phyloP scores from a whole-genome alignment of 2,329 filamentous ascomycete species.

The Chaetomium olivaceum region DNA sequence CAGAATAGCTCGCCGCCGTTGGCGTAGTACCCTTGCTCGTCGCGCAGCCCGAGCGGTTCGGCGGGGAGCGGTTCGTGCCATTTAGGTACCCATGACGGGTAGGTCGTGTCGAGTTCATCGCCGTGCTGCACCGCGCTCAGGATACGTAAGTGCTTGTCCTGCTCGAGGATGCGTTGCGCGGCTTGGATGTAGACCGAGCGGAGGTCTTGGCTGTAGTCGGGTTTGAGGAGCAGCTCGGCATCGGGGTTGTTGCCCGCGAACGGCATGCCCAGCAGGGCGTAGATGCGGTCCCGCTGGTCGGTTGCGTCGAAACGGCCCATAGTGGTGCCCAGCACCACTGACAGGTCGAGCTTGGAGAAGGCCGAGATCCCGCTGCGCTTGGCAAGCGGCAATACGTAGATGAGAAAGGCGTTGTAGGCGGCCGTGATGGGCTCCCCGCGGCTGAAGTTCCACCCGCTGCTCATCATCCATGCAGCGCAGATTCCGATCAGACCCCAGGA shows the following conservation, averaged over 20 bases:
- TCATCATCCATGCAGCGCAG: slow-evolving; percentile 5
- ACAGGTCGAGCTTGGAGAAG: slow-evolving; percentile 9
- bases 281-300: slow-evolving; percentile 8
- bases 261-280: slow-evolving; percentile 10
- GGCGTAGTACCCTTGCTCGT: slow-evolving; percentile 10
- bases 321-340: slow-evolving; percentile 1
- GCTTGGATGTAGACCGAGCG: slow-evolving; percentile 6
- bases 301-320: slow-evolving; percentile 7
- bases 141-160: slow-evolving; percentile 5
- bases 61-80: neutral
- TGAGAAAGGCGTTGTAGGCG: slow-evolving; percentile 9
- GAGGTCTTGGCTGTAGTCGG: slow-evolving; percentile 8
- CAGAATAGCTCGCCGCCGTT: slow-evolving; percentile 9
- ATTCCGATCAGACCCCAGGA: slow-evolving; percentile 6
- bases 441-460: slow-evolving; percentile 4
- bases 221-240: neutral
- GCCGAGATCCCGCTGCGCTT: slow-evolving; percentile 6
- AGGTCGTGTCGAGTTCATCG: neutral
- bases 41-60: slow-evolving; percentile 3
- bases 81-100: slow-evolving; percentile 4
- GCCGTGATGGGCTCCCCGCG: slow-evolving; percentile 4
- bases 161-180: slow-evolving; percentile 5
- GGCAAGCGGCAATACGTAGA: slow-evolving; percentile 10
- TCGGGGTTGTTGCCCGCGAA: slow-evolving; percentile 8
- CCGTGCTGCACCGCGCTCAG: slow-evolving; percentile 9